Evolutionary conservation across 768 basidiomycete species (phyloP), one percentile per base, ranked within the genome.

Genomic region (Termitomyces sp.): DNA sequence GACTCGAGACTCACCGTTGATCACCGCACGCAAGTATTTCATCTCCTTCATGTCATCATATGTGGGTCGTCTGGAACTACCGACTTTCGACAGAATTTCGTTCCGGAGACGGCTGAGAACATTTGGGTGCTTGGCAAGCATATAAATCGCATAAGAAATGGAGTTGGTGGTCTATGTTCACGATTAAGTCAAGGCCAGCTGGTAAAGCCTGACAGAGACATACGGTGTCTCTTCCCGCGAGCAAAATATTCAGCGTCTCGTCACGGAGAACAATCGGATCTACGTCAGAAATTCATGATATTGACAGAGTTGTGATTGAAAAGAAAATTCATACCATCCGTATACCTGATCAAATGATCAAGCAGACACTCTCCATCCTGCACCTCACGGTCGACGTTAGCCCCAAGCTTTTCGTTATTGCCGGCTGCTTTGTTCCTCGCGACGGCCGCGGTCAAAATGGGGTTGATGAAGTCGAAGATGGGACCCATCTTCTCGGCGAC

Each of bases 141-240:
- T 70, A 62, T 80, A 80, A 3, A 74, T 58, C 9, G 69, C 65
- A 57, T 74, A 78, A 0, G 78, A 74, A 17, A 80, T 60, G 2
- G 70, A 65, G 14, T 65, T 66, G 7, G 75, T 70, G 1, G 77
- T 79, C 73, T 75, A 47, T 21, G 35, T 17, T 9, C 17, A 43
- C 14, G n/a, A 17, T 46, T 4, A 26, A 50, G 10, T 34, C 1
- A 43, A 24, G 30, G 14, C 2, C 24, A 28, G 11, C 8, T 11
- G 24, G 19, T 37, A 2, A n/a, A 37, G 40, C 9, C 12, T 12
- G 21, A 34, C 10, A 22, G 2, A 11, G 53, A 55, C 70, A 24
- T 51, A 77, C 77, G 2, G 83, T 85, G 55, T 85, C 84, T 26
- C 81, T 72, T 9, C 79, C 81, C 22, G 82, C 82, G 22, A 84